Percentiles rank a stretch among this genome's conserved stretches.
Conservation (phyloP, 805 yeast genomes). For the Peterozyma xylosa region DNA sequence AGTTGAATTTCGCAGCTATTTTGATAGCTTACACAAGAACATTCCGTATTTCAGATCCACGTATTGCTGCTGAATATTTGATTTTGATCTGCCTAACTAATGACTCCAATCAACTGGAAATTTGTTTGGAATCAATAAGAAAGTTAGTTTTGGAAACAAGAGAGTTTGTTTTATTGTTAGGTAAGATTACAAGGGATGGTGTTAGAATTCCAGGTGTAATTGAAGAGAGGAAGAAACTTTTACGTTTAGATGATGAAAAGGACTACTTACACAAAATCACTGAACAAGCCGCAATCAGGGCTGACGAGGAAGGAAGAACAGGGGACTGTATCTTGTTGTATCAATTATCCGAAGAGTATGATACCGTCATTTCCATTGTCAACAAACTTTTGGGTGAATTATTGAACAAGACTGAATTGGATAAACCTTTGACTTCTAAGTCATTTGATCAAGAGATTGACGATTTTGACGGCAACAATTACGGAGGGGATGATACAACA, state of each 20-base stretch:
- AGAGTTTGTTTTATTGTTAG: slow-evolving; percentile 74
- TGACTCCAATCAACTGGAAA: slow-evolving; percentile 21
- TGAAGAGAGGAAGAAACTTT: slow-evolving; percentile 64
- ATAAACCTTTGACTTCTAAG: slow-evolving; percentile 41
- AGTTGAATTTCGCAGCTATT: slow-evolving; percentile 48
- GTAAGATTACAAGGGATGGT: slow-evolving; percentile 77
- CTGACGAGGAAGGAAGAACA: slow-evolving; percentile 86
- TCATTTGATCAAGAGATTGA: slow-evolving; percentile 12
- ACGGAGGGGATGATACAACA: slow-evolving; percentile 28
- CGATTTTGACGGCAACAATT: slow-evolving; percentile 16
- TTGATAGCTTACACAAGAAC: slow-evolving; percentile 76
- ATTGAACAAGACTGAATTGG: slow-evolving; percentile 62
- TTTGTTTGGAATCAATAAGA: slow-evolving; percentile 72
- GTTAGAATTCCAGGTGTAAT: slow-evolving; percentile 75
- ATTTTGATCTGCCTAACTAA: slow-evolving; percentile 56
- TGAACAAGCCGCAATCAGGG: slow-evolving; percentile 76
- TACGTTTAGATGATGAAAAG: slow-evolving; percentile 49
- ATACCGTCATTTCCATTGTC: slow-evolving; percentile 67
- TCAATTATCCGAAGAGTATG: slow-evolving; percentile 83
- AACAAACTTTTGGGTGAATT: slow-evolving; percentile 75
- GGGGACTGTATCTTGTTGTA: slow-evolving; percentile 81
- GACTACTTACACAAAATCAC: slow-evolving; percentile 65
- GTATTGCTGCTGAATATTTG: slow-evolving; percentile 86
- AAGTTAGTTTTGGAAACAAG: slow-evolving; percentile 82
- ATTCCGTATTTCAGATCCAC: slow-evolving; percentile 81